Evolutionary conservation across 352 stramenopile species (phyloP).

Genomic region (Pythium graminicola): DNA sequence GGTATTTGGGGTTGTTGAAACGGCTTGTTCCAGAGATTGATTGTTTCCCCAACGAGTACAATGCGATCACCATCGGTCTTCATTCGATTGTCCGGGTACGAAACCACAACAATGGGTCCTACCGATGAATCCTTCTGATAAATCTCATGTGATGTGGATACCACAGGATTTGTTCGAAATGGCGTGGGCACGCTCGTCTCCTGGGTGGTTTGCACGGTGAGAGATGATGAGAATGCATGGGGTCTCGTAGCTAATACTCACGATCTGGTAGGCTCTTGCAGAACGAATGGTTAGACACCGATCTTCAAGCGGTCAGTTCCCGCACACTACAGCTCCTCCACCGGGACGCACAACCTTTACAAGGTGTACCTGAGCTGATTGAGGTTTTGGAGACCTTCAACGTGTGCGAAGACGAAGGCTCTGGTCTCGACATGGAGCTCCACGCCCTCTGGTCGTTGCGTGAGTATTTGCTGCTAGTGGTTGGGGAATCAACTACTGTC

Average conservation of each 20-base stretch:
- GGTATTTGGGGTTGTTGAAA: constrained; percentile 23
- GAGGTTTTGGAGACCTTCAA: constrained; percentile 7
- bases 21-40: constrained; percentile 47
- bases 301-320: constrained; percentile 12
- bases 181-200: constrained; percentile 22
- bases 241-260: too few species aligned
- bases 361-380: constrained; percentile 16
- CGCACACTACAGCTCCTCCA: constrained; percentile 14
- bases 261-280: constrained; percentile 20
- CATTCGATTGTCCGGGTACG: constrained; percentile 22
- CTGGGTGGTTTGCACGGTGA: constrained; percentile 34
- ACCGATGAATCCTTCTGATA: too few species aligned
- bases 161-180: constrained; percentile 30
- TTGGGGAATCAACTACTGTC: constrained; percentile 1
- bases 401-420: neutral
- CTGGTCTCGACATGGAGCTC: neutral
- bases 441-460: constrained; percentile 1
- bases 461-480: constrained; percentile 17
- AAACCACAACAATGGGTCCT: neutral
- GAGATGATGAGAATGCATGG: too few species aligned
- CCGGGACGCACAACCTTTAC: constrained; percentile 16
- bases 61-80: constrained; percentile 18
- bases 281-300: constrained; percentile 22
- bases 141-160: neutral
- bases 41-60: constrained; percentile 28